These are phyloP conservation scores for Thermothielavioides terrestris DNA, from an alignment of 495 filamentous ascomycete genomes.

Conservation along the genomic window DNA sequence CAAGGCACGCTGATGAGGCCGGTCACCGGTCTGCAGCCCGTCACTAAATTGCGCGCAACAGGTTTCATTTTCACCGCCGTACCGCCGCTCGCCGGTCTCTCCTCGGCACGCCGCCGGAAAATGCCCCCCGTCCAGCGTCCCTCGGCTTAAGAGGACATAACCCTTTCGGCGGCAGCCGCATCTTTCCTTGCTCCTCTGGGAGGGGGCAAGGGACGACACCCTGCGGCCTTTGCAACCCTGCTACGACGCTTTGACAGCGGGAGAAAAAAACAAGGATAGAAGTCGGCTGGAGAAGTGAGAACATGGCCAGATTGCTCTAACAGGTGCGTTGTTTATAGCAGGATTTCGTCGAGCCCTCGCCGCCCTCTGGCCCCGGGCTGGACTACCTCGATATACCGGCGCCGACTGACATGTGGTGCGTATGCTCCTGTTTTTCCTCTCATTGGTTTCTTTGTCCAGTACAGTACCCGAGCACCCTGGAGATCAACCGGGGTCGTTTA, in stretches of 20 bases:
- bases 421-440: conserved; percentile 13
- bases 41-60: conserved; percentile 13
- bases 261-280: conserved; percentile 13
- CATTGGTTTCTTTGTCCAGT: conserved; percentile 8
- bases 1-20: conserved; percentile 2
- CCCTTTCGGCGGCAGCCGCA: conserved; percentile 1
- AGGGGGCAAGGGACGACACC: no score
- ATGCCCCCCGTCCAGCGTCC: background rate
- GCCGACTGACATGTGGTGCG: conserved; percentile 43
- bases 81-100: conserved; percentile 1
- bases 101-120: background rate
- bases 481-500: conserved; percentile 2
- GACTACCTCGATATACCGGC: conserved; percentile 40
- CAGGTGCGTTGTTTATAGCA: conserved; percentile 27
- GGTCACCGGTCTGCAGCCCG: conserved; percentile 4
- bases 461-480: background rate
- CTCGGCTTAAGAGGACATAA: background rate
- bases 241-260: background rate
- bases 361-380: conserved; percentile 39
- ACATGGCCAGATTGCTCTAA: conserved; percentile 21
- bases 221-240: background rate
- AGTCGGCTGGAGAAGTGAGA: conserved; percentile 22
- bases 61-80: conserved; percentile 4
- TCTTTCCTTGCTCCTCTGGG: background rate
- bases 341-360: conserved; percentile 42